Conservation (phyloP, 2,329 filamentous ascomycete species). For the Sclerotinia subarctica region DNA sequence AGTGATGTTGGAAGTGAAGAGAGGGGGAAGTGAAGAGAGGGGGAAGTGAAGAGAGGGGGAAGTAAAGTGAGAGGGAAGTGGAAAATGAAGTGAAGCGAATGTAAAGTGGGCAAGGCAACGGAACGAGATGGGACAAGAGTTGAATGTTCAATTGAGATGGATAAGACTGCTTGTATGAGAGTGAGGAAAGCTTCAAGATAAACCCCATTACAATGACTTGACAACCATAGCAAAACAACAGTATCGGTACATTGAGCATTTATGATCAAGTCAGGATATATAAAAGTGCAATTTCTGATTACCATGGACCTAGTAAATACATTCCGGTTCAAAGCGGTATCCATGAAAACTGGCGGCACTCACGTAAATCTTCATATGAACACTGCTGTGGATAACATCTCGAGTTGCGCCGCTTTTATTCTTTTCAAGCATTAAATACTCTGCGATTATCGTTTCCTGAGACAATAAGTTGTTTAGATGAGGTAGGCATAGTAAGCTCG, state of each 20-base stretch:
- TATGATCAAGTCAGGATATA: background rate
- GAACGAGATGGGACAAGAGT: background rate
- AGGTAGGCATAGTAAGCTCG: background rate
- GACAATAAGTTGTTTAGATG: background rate
- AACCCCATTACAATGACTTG: background rate
- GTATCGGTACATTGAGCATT: background rate
- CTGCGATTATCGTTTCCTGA: background rate
- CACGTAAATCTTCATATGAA: too few species aligned
- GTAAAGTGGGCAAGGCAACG: too few species aligned
- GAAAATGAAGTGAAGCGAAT: background rate
- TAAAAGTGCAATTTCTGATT: background rate
- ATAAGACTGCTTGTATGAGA: background rate
- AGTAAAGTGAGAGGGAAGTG: too few species aligned
- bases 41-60: background rate
- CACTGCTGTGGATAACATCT: too few species aligned
- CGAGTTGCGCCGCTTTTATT: background rate
- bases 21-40: background rate
- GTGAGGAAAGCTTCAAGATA: background rate
- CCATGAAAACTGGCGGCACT: background rate
- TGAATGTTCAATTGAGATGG: background rate
- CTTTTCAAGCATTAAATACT: background rate
- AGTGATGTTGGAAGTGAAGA: background rate
- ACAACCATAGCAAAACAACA: background rate
- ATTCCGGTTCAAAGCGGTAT: background rate
- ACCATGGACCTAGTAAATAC: background rate